A percentile compares a stretch with the other conserved stretches of the same genome.
These are phyloP conservation scores for Intubia oerlemansii DNA, from an alignment of 2,329 filamentous ascomycete species.

Conservation along the genomic window DNA sequence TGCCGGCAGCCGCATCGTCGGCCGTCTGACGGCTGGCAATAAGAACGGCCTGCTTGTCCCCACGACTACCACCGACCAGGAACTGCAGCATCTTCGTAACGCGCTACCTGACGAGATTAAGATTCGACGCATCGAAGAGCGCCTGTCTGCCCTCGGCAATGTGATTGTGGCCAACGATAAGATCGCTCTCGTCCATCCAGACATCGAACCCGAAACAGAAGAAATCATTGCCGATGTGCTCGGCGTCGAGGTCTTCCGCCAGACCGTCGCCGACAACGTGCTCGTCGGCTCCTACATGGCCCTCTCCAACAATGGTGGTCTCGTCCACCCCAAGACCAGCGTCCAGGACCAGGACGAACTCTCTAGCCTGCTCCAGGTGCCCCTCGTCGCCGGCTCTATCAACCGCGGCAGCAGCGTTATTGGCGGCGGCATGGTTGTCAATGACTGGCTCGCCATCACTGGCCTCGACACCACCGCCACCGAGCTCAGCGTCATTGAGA, in stretches of 20 bases:
- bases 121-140: conserved; percentile 95
- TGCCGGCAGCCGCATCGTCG: conserved; percentile 88
- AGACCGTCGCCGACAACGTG: conserved; percentile 94
- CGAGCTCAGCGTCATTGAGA: conserved; percentile 89
- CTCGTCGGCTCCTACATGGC: conserved; percentile 94
- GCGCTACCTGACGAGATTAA: conserved; percentile 78
- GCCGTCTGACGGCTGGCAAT: conserved; percentile 88
- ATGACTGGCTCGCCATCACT: conserved; percentile 92
- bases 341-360: conserved; percentile 98
- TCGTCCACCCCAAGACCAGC: conserved; percentile 91
- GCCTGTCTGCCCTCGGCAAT: conserved; percentile 85
- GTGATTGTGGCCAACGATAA: conserved; percentile 95
- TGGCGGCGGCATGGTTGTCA: conserved; percentile 92
- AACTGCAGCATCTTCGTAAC: conserved; percentile 92
- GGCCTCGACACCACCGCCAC: conserved; percentile 92
- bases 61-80: conserved; percentile 90
- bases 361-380: conserved; percentile 79
- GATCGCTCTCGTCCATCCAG: conserved; percentile 87
- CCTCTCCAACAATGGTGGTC: conserved; percentile 83
- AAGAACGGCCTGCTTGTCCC: conserved; percentile 91
- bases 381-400: conserved; percentile 80
- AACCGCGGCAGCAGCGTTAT: conserved; percentile 88
- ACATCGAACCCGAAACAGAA: conserved; percentile 92
- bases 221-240: conserved; percentile 94
- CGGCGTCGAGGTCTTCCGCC: conserved; percentile 73